Evolutionary conservation across 208 protist genomes (phyloP), one percentile per base, ranked within the genome.

Genomic region (Crithidia fasciculata): DNA sequence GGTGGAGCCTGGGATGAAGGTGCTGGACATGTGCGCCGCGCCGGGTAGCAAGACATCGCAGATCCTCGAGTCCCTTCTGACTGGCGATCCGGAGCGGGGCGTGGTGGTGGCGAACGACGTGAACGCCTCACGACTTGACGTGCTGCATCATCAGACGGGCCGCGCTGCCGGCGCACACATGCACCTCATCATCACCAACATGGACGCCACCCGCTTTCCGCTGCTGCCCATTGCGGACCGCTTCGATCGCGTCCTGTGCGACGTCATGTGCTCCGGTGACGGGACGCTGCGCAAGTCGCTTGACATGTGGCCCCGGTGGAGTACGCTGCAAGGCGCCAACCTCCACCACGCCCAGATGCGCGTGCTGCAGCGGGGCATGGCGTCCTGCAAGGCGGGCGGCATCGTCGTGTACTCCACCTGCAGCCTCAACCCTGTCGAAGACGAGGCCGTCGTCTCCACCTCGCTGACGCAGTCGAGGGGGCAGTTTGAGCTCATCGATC

Each of bases 321-420:
- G 88, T 62, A 59, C 90, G n/a, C 64, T 89, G 40, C 81, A 86
- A n/a, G 95, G 88, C 36, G 82, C 88, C 40, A 86, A 88, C 56
- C 77, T 98, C 5, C 97, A 99, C 84, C 50, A 58, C 41, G 57
- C 86, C 9, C 97, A 99, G 86, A 59, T 83, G 13, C 80, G 85
- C 16, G 91, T 98, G 50, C 84, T 96, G 44, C 53, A 70, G 67
- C 87, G 91, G 6, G 94, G 90, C 56, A 95, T 97, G 84, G 85
- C 85, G 19, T 84, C 86, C 7, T 92, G 91, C 77, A 86, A 87
- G 62, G 52, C 65, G 64, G 96, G 95, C 41, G 96, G 96, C 58
- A 74, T 94, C 41, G 86, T 98, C 0, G 96, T 98, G 15, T 99
- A 99, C 83, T 98, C 93, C 8, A 99, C 97, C 15, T 99, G 97